Base-by-base conservation (phyloP, 1,139 yeast genomes). In the Pichia sp. region DNA sequence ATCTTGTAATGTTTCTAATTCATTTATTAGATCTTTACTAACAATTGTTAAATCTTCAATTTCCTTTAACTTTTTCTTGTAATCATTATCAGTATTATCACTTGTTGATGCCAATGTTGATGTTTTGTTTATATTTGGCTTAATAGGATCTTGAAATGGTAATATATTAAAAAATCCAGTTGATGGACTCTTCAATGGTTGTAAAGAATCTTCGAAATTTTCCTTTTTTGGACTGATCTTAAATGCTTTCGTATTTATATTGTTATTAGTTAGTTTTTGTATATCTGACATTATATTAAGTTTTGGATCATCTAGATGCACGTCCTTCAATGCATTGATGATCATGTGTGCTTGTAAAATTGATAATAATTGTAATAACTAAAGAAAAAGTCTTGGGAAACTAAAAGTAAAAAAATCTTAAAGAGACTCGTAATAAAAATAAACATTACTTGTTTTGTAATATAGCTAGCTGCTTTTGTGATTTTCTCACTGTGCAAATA, bases 1-100 rank as follows among this genome's bases (percentile, higher is more conserved):
- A 29, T 51, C 35, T 42, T 65, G 68, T 12, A 64, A 49, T 37
- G 59, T 53, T 46, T 65, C 69, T 42, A 58, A 57, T 35, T 65
- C 68, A 20, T 54, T 54, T 12, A 55, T 50, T 3, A 61, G 47
- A 26, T 58, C 56, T 39, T 62, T 60, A n/a, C 57, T 56, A 11
- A 54, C 51, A 11, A 61, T 46, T 10, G 61, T 48, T 26, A 62
- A 56, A 40, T 63, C 67, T 28, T 39, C 23, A 10, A 38, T n/a
- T 25, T 46, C 46, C n/a, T 30, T 30, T 11, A 34, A 7, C 7
- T 20, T 36, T 9, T 26, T 27, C 7, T 39, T 33, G 25, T 37
- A 35, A 7, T 35, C 40, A n/a, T 22, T 9, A 22, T 34, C 28
- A n/a, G 2, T 3, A 25, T 24, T 34, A 4, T 27, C 6, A 12